Percentiles rank a stretch among this genome's conserved stretches.
phyloP scores from a whole-genome alignment of 2,329 filamentous ascomycete species.

The Pleurostoma richardsiae region DNA sequence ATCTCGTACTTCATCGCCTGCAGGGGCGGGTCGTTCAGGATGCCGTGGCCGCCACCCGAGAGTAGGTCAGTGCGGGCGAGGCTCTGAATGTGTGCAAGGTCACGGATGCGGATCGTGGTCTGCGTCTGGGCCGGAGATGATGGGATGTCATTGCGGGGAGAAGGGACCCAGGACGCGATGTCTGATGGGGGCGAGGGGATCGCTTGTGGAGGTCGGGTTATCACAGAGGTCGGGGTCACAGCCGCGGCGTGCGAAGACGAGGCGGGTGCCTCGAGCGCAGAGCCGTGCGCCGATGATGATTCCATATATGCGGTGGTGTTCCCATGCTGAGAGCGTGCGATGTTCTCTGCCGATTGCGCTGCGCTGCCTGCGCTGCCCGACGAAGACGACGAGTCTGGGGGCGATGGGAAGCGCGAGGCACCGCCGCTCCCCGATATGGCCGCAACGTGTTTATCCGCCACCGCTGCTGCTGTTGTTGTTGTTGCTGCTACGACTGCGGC shows the following conservation, averaged over 20 bases:
- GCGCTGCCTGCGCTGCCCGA: slow-evolving; percentile 22
- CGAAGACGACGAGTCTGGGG: slow-evolving; percentile 49
- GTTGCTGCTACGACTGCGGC: slow-evolving; percentile 4
- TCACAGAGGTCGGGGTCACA: slow-evolving; percentile 25
- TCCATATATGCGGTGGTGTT: slow-evolving; percentile 13
- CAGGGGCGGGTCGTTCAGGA: slow-evolving; percentile 43
- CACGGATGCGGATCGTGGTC: slow-evolving; percentile 71
- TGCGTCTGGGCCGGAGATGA: slow-evolving; percentile 34
- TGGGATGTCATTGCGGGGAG: slow-evolving; percentile 16
- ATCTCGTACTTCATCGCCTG: slow-evolving; percentile 79
- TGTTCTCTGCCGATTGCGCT: slow-evolving; percentile 3
- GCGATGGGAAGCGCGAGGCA: slow-evolving; percentile 46
- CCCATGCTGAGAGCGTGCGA: slow-evolving; percentile 19
- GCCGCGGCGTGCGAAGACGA: slow-evolving; percentile 8
- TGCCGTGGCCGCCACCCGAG: slow-evolving; percentile 43
- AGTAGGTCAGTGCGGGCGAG: slow-evolving; percentile 76
- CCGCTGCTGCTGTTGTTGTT: slow-evolving; percentile 1
- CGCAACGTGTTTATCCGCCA: neutral
- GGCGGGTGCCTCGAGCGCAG: slow-evolving; percentile 14
- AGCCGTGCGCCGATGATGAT: slow-evolving; percentile 7
- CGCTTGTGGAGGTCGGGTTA: slow-evolving; percentile 9
- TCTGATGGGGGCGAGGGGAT: slow-evolving; percentile 31
- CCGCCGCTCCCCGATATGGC: slow-evolving; percentile 20
- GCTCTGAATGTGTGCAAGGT: slow-evolving; percentile 85
- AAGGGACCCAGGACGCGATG: slow-evolving; percentile 15